Conservation (phyloP, 2,329 filamentous ascomycete genomes). For the Beauveria caledonica region DNA sequence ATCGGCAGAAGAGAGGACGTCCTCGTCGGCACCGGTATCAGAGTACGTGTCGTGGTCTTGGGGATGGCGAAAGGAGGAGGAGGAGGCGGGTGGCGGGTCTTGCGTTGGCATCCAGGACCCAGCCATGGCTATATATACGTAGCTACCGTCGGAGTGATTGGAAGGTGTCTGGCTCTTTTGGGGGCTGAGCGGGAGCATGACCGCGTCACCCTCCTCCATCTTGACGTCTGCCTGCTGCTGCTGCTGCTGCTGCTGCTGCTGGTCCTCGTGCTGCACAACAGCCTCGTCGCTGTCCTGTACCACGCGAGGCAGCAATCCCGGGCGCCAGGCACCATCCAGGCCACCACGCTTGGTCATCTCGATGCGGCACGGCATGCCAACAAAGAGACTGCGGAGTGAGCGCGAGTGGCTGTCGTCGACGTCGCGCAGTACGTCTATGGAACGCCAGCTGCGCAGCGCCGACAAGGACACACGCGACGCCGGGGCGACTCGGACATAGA, state of each 20-base stretch:
- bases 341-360: not conserved
- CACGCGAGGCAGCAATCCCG: not conserved
- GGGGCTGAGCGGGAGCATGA: not conserved
- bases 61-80: not conserved
- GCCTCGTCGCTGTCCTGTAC: not conserved
- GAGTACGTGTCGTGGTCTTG: not conserved
- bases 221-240: not conserved
- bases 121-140: not conserved
- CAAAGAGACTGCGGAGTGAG: not conserved
- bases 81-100: not conserved
- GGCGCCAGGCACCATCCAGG: not conserved
- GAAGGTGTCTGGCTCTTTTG: not conserved
- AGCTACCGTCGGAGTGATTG: slow-evolving; percentile 1
- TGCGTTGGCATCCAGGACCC: not conserved
- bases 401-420: not conserved
- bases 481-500: not conserved
- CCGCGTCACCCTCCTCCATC: not conserved
- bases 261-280: not conserved
- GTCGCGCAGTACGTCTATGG: not conserved
- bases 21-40: not conserved
- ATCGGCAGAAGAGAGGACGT: not conserved
- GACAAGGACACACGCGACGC: not conserved
- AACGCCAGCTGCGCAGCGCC: not conserved
- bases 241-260: not conserved
- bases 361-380: not conserved